Base-by-base conservation (phyloP, 805 yeast species). In the Zygotorulaspora florentina region DNA sequence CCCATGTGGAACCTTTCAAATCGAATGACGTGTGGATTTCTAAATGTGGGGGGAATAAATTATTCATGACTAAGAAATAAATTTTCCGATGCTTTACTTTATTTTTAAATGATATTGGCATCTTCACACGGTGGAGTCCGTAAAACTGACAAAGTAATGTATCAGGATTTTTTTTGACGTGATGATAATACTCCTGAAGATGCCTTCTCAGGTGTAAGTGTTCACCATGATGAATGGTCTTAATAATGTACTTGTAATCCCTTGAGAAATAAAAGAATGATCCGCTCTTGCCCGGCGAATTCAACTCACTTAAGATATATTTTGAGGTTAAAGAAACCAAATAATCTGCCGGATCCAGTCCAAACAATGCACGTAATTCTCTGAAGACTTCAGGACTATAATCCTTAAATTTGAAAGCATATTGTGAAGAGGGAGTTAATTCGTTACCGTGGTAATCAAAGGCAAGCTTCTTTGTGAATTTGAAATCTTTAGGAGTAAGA, bases 251-350 rank as follows among this genome's bases (percentile, higher is more conserved):
- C 52, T 91, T 77, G 69, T 83, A 90, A 68, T 95, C 99, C 50
- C 96, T 73, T 5, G 97, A 88, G 65, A 86, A 95, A 70, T 93
- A 93, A 62, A 93, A 93, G 61, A 91, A 91, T 0, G 96, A 88
- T 0, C 99, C 99, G 59, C 95, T 85, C 65, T 93, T 93, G 3
- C 99, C 99, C 0, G 98, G 97, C 1, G 97, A 89, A 16, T 91
- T 95, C 53, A 89, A 71, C 67, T 91, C 97, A 23, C 93, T 85
- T 31, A 93, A 75, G 51, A 93, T 86, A 61, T 91, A 91, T 64
- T 89, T 89, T 16, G 96, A 91, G 0, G 98, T 91, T 54, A 93
- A 74, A 0, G 96, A 87, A 56, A 91, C 82, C 45, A 93, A 73
- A 65, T 95, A 93, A 65, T 95, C 99, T 0, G 96, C 98, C 2